phyloP scores from a whole-genome alignment of 805 yeast species.

The Tetrapisispora namnaoensis region DNA sequence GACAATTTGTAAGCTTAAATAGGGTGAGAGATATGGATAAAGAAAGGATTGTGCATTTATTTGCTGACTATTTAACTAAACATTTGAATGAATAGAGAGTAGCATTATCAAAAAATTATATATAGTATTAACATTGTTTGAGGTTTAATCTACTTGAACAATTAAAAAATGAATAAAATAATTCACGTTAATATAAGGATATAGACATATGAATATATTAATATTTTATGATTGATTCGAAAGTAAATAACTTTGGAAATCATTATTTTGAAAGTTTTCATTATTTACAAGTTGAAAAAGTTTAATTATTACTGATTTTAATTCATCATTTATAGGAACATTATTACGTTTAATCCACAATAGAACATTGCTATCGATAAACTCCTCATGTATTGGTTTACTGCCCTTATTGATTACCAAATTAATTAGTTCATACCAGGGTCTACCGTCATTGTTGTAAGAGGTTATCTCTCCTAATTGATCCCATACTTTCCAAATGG shows the following conservation, averaged over 20 bases:
- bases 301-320: conserved; percentile 8
- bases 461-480: conserved; percentile 5
- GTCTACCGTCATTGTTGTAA: conserved; percentile 16
- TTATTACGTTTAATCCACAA: conserved; percentile 19
- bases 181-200: not conserved
- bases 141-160: not conserved
- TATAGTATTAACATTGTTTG: not conserved
- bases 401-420: conserved; percentile 13
- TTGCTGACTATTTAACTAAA: conserved; percentile 67
- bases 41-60: conserved; percentile 58
- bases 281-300: conserved; percentile 7
- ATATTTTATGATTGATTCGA: not conserved
- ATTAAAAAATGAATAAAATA: not conserved
- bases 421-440: conserved; percentile 20
- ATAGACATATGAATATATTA: not conserved
- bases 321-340: conserved; percentile 12
- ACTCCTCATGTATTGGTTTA: conserved; percentile 8
- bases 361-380: conserved; percentile 16
- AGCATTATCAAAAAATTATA: not conserved
- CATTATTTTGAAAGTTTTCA: not conserved
- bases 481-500: conserved; percentile 20
- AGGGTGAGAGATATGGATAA: conserved; percentile 65
- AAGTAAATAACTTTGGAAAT: not conserved
- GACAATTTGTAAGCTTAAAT: conserved; percentile 76
- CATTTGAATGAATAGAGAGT: conserved; percentile 34